phyloP scores from a whole-genome alignment of 257 asterid species.

The Gentiana macrophylla region DNA sequence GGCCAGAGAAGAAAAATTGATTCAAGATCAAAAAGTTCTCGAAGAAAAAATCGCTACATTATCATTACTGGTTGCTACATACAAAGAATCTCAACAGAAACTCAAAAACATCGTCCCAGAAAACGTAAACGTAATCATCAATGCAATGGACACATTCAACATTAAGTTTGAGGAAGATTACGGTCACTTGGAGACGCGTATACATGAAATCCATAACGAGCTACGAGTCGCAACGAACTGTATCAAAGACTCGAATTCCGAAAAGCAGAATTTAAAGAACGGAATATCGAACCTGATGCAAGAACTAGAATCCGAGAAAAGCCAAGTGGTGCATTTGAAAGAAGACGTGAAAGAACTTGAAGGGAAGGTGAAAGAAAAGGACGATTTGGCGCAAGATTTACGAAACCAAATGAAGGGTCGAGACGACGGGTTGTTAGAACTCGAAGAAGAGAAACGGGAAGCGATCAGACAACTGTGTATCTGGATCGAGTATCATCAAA shows the following conservation, averaged over 20 bases:
- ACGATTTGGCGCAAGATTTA: conserved; percentile 31
- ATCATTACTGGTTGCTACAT: conserved; percentile 26
- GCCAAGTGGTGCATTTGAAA: conserved; percentile 17
- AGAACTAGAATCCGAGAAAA: conserved; percentile 35
- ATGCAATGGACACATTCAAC: conserved; percentile 49
- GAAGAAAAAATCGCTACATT: conserved; percentile 36
- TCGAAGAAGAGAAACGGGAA: conserved; percentile 73
- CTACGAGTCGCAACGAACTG: conserved; percentile 38
- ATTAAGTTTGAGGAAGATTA: conserved; percentile 87
- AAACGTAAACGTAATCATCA: conserved; percentile 34
- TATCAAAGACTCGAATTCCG: conserved; percentile 38
- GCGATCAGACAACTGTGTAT: conserved; percentile 74
- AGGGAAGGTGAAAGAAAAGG: conserved; percentile 37
- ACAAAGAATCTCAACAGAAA: conserved; percentile 45
- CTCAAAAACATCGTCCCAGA: conserved; percentile 30
- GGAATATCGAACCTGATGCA: conserved; percentile 29
- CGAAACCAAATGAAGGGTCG: conserved; percentile 39
- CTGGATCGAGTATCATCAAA: conserved; percentile 70
- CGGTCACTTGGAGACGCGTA: conserved; percentile 81
- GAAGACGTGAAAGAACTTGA: conserved; percentile 32
- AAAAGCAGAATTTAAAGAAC: conserved; percentile 33
- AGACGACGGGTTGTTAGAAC: conserved; percentile 40
- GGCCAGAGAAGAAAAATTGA: conserved; percentile 61
- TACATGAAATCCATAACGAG: conserved; percentile 56
- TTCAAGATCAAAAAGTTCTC: conserved; percentile 35